These are phyloP conservation scores for Boletus sp. DNA, from an alignment of 768 basidiomycete genomes.

Conservation along the genomic window DNA sequence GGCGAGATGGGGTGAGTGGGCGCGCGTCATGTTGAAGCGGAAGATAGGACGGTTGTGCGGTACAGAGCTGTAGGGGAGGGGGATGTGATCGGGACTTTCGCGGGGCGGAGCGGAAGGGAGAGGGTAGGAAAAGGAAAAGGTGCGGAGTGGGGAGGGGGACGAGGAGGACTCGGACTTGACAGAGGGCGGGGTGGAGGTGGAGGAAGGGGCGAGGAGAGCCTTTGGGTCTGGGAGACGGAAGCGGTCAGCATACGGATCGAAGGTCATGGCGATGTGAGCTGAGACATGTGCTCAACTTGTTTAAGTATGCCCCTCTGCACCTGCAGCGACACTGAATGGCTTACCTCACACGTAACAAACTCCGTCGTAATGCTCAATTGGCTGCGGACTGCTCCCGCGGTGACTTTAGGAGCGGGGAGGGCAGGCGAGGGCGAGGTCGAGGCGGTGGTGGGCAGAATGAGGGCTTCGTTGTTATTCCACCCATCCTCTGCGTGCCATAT, in stretches of 20 bases:
- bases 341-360: slow-evolving; percentile 17
- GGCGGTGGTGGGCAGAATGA: neutral
- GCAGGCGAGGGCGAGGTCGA: neutral
- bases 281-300: neutral
- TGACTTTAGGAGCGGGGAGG: neutral
- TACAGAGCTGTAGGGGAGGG: neutral
- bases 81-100: neutral
- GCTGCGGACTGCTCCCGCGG: neutral
- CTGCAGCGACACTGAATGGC: neutral
- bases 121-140: slow-evolving; percentile 26
- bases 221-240: slow-evolving; percentile 13
- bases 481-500: neutral
- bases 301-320: slow-evolving; percentile 10
- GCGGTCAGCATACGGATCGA: slow-evolving; percentile 22
- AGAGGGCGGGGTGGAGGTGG: slow-evolving; percentile 14
- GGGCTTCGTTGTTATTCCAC: neutral
- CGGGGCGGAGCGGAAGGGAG: neutral
- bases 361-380: neutral
- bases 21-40: slow-evolving; percentile 30
- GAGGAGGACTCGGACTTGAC: slow-evolving; percentile 31
- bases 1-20: neutral
- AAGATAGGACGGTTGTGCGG: slow-evolving; percentile 7
- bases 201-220: neutral
- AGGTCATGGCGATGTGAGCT: slow-evolving; percentile 12
- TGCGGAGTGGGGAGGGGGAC: slow-evolving; percentile 16